A percentile compares a stretch with the other conserved stretches of the same genome.
Conservation (phyloP, 352 stramenopile genomes). For the Pythium brachiatum region DNA sequence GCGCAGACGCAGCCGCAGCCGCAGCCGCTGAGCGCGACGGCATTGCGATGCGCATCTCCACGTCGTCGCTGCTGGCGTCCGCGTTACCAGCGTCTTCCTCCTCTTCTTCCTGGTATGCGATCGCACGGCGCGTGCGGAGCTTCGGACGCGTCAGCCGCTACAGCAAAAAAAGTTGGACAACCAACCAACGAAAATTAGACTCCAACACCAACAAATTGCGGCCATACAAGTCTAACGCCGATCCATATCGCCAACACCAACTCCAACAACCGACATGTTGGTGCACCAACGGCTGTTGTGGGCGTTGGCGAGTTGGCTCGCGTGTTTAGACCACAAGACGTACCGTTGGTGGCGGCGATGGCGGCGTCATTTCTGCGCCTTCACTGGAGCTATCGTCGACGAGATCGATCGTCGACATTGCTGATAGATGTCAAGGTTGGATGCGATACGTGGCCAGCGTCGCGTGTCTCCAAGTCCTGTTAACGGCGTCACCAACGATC, state of each 20-base stretch:
- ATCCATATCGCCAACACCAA: slow-evolving; percentile 1
- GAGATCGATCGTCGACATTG: slow-evolving; percentile 23
- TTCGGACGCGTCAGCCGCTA: slow-evolving; percentile 34
- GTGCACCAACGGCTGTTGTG: background rate
- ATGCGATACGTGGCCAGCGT: background rate
- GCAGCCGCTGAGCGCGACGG: background rate
- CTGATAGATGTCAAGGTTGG: background rate
- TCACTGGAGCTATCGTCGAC: slow-evolving; percentile 19
- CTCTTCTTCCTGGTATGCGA: slow-evolving; percentile 15
- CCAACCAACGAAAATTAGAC: slow-evolving; percentile 13
- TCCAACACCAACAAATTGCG: slow-evolving; percentile 7
- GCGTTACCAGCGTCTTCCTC: slow-evolving; percentile 8
- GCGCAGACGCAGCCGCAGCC: background rate
- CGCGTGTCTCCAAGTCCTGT: background rate
- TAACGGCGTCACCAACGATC: background rate
- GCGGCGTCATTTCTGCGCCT: background rate
- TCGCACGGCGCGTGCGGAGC: slow-evolving; percentile 33
- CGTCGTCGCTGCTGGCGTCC: slow-evolving; percentile 15
- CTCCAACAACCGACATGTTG: background rate
- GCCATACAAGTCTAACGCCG: background rate
- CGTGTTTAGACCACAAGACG: background rate
- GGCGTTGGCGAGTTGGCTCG: background rate
- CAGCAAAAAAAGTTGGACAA: background rate
- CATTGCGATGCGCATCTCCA: slow-evolving; percentile 8
- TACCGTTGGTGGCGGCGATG: slow-evolving; percentile 25